Percentiles rank a stretch among this genome's conserved stretches.
Conservation (phyloP, 352 stramenopile species). For the Pythium sp. region DNA sequence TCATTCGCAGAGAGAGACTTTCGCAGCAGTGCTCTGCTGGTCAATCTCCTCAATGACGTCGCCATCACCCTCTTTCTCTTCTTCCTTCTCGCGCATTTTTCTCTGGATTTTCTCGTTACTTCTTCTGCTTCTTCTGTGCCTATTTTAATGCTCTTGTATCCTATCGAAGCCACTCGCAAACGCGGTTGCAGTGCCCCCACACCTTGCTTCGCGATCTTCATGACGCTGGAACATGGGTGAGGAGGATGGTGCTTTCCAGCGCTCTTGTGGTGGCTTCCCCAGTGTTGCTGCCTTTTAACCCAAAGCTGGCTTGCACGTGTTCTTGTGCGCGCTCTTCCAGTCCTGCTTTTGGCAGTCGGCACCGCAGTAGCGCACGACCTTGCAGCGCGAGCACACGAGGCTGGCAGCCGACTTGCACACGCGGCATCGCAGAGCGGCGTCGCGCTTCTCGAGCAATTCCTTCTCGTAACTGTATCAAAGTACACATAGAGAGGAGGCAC, state of each 20-base stretch:
- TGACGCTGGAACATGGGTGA: neutral
- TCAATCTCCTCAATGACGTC: neutral
- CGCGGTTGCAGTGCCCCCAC: neutral
- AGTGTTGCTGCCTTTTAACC: constrained; percentile 13
- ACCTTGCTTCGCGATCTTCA: neutral
- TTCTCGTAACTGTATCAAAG: constrained; percentile 47
- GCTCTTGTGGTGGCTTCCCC: constrained; percentile 3
- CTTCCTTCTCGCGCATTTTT: neutral
- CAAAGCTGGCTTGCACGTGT: constrained; percentile 68
- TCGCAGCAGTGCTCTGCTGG: constrained; percentile 1
- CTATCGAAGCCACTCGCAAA: constrained; percentile 10
- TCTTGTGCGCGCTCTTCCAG: constrained; percentile 87
- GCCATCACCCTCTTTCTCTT: neutral
- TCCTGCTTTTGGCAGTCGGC: constrained; percentile 88
- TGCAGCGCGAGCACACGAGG: constrained; percentile 86
- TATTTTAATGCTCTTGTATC: constrained; percentile 15
- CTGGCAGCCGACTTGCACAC: constrained; percentile 77
- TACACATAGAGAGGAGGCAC: constrained; percentile 4
- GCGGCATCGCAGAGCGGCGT: constrained; percentile 69
- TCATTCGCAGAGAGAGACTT: neutral
- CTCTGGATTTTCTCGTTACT: neutral
- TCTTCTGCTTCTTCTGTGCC: constrained; percentile 8
- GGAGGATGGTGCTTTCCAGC: too few relatives aligned
- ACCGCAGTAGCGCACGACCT: constrained; percentile 83
- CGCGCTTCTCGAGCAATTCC: constrained; percentile 70